These are phyloP conservation scores for Paramecium octaurelia DNA, from an alignment of 73 alveolate species.

Conservation along the genomic window DNA sequence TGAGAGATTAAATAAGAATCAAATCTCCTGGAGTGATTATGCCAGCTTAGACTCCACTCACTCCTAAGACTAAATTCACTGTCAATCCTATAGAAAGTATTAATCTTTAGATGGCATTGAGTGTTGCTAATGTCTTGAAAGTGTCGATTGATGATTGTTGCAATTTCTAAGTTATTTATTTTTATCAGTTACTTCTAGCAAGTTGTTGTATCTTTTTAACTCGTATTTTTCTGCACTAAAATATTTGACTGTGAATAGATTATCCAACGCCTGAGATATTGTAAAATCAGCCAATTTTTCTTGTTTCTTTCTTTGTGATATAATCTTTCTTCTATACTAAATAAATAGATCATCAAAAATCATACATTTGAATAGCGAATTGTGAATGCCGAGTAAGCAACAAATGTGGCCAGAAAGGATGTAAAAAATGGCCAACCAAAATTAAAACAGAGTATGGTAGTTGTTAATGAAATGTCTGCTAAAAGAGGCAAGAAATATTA, in stretches of 20 bases:
- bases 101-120: conserved; percentile 73
- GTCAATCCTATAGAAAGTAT: conserved; percentile 77
- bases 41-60: conserved; percentile 72
- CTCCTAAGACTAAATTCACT: conserved; percentile 76
- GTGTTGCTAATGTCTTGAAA: conserved; percentile 65
- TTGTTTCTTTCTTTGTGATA: conserved; percentile 68
- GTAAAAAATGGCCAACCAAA: conserved; percentile 36
- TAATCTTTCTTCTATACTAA: conserved; percentile 64
- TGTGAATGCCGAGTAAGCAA: not conserved
- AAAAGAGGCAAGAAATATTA: conserved; percentile 43
- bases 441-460: not conserved
- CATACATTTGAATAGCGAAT: not conserved
- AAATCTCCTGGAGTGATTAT: conserved; percentile 86
- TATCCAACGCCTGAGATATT: conserved; percentile 73
- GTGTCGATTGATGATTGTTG: conserved; percentile 50
- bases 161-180: conserved; percentile 28
- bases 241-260: conserved; percentile 83
- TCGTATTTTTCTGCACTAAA: conserved; percentile 80
- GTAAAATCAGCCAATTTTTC: conserved; percentile 78
- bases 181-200: not conserved
- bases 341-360: not conserved
- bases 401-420: conserved; percentile 12
- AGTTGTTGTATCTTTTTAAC: conserved; percentile 56
- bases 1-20: conserved; percentile 79
- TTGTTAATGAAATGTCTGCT: conserved; percentile 29